Conservation (phyloP, 2,329 filamentous ascomycete genomes). For the Aspergillus unguis region DNA sequence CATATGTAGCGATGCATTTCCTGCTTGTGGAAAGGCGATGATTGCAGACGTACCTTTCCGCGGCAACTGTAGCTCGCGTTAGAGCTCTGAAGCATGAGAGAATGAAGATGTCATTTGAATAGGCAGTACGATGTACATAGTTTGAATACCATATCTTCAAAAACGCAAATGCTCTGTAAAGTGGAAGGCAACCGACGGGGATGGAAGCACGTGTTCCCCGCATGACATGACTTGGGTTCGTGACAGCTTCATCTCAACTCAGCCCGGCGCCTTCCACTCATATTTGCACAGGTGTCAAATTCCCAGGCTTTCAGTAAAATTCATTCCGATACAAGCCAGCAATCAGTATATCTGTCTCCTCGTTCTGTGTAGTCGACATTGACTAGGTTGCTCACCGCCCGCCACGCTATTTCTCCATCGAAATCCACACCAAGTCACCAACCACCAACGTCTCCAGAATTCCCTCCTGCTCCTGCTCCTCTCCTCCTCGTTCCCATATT, state of each 20-base stretch:
- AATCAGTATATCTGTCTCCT: not conserved
- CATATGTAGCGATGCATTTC: conserved; percentile 90
- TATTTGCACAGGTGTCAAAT: not conserved
- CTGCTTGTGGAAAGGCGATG: conserved; percentile 85
- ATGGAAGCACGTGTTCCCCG: conserved; percentile 22
- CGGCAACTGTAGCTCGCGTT: not conserved
- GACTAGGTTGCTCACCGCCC: conserved; percentile 14
- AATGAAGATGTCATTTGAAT: too few relatives aligned
- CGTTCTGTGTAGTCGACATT: not conserved
- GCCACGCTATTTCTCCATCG: conserved; percentile 15
- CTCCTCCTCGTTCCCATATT: conserved; percentile 12
- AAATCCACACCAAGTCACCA: conserved; percentile 11
- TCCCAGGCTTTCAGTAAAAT: not conserved
- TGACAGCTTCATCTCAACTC: not conserved
- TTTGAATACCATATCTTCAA: not conserved
- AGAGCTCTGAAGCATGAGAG: not conserved
- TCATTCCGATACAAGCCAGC: not conserved
- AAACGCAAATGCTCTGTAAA: not conserved
- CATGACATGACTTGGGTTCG: conserved; percentile 10
- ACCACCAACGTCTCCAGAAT: not conserved
- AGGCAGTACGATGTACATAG: conserved; percentile 8
- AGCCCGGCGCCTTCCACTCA: too few relatives aligned
- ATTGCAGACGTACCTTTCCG: conserved; percentile 11
- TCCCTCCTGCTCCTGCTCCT: conserved; percentile 18
- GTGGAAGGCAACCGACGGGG: conserved; percentile 14